These are phyloP conservation scores for Exophiala dermatitidis DNA, from an alignment of 2,329 filamentous ascomycete species.

Conservation along the genomic window DNA sequence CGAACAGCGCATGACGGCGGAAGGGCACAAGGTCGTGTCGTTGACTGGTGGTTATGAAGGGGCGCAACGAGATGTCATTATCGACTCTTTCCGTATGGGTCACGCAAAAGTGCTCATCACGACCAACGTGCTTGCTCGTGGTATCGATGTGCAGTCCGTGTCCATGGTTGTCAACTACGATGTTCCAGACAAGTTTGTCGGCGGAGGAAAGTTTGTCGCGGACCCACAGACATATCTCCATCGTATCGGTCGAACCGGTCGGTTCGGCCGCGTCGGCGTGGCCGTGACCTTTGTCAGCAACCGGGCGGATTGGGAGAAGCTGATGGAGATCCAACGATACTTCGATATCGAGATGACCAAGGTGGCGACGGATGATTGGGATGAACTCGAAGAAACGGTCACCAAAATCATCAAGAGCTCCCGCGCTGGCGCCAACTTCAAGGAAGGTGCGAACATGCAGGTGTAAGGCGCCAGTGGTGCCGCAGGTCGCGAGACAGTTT, in stretches of 20 bases:
- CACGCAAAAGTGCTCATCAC: slow-evolving; percentile 94
- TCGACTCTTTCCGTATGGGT: slow-evolving; percentile 79
- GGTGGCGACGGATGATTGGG: slow-evolving; percentile 83
- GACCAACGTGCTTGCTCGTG: slow-evolving; percentile 91
- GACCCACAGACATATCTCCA: slow-evolving; percentile 96
- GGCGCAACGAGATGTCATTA: slow-evolving; percentile 69
- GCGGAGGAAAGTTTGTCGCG: slow-evolving; percentile 42
- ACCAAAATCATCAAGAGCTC: slow-evolving; percentile 67
- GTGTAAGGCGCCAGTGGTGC: neutral
- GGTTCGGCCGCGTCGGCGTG: slow-evolving; percentile 93
- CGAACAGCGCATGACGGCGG: slow-evolving; percentile 72
- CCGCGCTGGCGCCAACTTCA: slow-evolving; percentile 37
- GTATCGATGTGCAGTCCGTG: slow-evolving; percentile 85
- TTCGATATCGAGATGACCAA: slow-evolving; percentile 76
- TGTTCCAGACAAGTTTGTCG: slow-evolving; percentile 41
- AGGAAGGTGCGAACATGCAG: slow-evolving; percentile 22
- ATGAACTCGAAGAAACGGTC: slow-evolving; percentile 74
- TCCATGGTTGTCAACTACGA: slow-evolving; percentile 98
- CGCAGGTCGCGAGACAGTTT: no score
- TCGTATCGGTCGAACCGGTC: slow-evolving; percentile 91
- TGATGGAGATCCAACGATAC: slow-evolving; percentile 70
- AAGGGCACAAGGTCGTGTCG: slow-evolving; percentile 86
- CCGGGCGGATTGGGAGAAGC: slow-evolving; percentile 68
- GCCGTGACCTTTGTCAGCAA: slow-evolving; percentile 92
- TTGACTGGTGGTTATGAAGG: slow-evolving; percentile 86